Base-by-base conservation (phyloP, 176 grass and related monocot species). In the Elymus sibiricus region DNA sequence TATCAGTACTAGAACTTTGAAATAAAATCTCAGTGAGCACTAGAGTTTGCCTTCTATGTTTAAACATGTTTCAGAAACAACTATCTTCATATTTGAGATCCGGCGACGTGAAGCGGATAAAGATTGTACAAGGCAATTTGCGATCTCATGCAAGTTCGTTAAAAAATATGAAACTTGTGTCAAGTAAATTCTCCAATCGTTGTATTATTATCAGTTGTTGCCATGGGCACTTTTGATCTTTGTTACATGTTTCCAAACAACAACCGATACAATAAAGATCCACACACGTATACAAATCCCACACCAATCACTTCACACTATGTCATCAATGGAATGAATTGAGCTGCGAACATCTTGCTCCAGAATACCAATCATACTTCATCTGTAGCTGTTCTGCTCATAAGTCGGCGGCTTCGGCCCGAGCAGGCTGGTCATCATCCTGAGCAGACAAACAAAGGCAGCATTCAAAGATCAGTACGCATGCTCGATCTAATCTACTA, bases 391-490 rank as follows among this genome's bases (percentile, higher is more conserved):
- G 40, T 28, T 53, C 17, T 68, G 9, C 24, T 87, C 65, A 22
- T 29, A 58, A 22, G 49, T 11, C 1, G 81, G 55, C 51, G 39
- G 17, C 39, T 89, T 93, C 2, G 83, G 91, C 61, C 83, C 63
- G 43, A 83, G 6, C 15, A 93, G 46, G 44, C 76, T 66, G 38
- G 85, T 86, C 63, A 91, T 71, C 70, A 88, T 84, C 87, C 94
- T 96, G 70, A 70, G 15, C 58, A 82, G 64, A 58, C 27, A 90
- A 49, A 56, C 27, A 90, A 51, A 59, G 42, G 9, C 32, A 58
- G 2, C 19, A 74, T 44, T 77, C 21, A 86, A 13, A 9, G 29
- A 68, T 64, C 29, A 59, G 46, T 1, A 49, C 5, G 26, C 43
- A 76, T 27, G 11, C n/a, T 27, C 13, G 24, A 17, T 74, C n/a